These are phyloP conservation scores for Stephanodiscus triporus DNA, from an alignment of 108 stramenopile species.

Conservation along the genomic window DNA sequence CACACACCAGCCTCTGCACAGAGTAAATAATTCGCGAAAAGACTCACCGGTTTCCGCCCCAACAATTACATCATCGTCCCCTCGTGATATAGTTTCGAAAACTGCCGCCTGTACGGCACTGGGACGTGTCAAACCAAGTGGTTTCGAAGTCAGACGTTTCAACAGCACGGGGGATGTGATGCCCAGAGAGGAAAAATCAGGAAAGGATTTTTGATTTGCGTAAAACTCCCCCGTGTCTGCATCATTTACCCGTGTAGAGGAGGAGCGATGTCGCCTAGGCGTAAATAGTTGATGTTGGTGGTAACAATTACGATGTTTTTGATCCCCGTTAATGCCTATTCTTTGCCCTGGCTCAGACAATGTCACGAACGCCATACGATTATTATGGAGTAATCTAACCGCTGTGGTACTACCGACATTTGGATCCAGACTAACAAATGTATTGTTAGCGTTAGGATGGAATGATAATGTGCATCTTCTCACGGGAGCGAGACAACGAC, in stretches of 20 bases:
- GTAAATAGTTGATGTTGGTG: neutral
- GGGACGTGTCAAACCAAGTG: conserved; percentile 54
- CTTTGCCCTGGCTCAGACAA: neutral
- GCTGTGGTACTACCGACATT: too few species aligned
- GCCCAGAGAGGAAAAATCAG: conserved; percentile 70
- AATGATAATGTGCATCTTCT: too few species aligned
- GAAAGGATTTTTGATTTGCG: conserved; percentile 36
- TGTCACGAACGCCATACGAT: neutral
- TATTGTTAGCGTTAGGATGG: neutral
- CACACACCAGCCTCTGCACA: too few species aligned
- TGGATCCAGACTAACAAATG: neutral
- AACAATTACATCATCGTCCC: conserved; percentile 74
- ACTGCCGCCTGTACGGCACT: conserved; percentile 78
- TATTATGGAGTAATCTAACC: conserved; percentile 2
- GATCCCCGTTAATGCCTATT: neutral
- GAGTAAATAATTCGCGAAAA: too few species aligned
- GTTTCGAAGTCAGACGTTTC: conserved; percentile 53
- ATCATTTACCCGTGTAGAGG: conserved; percentile 16
- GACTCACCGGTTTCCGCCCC: conserved; percentile 88
- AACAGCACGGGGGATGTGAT: conserved; percentile 69
- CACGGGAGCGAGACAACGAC: too few species aligned
- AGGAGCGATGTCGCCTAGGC: conserved; percentile 12
- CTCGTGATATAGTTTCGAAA: conserved; percentile 52
- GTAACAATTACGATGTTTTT: neutral
- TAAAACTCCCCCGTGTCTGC: conserved; percentile 52